These are phyloP conservation scores for Stephanocyclus meneghinianus DNA, from an alignment of 352 stramenopile genomes.

Conservation along the genomic window DNA sequence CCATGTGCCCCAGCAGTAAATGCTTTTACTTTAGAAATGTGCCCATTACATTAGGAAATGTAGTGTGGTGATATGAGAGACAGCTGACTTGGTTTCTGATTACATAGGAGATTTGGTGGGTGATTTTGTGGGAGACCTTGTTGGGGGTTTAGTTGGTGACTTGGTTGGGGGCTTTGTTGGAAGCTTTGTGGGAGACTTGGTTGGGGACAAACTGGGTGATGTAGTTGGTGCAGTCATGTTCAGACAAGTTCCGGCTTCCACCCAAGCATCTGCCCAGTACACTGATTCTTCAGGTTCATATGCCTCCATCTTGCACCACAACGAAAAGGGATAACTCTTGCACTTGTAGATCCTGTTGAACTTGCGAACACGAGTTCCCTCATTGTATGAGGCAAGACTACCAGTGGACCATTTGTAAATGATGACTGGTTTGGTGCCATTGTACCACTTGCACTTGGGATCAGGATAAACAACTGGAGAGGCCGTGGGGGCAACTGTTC, in stretches of 20 bases:
- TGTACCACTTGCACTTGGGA: not conserved
- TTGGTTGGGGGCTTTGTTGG: not conserved
- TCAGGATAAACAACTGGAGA: not conserved
- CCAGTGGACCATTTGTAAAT: not conserved
- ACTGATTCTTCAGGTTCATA: not conserved
- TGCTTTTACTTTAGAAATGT: too few relatives aligned
- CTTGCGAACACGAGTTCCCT: not conserved
- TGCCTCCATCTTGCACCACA: not conserved
- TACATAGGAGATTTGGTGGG: too few relatives aligned
- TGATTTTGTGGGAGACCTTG: too few relatives aligned
- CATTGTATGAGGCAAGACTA: not conserved
- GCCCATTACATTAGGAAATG: too few relatives aligned
- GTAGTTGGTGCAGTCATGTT: not conserved
- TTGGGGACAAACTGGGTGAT: too few relatives aligned
- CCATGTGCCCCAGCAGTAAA: too few relatives aligned
- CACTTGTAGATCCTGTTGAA: not conserved
- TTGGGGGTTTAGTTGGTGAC: too few relatives aligned
- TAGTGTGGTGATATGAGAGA: too few relatives aligned
- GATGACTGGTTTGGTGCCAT: not conserved
- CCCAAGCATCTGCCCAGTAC: slow-evolving; percentile 6
- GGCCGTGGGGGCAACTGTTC: not conserved
- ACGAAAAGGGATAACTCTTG: not conserved
- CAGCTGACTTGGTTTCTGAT: too few relatives aligned
- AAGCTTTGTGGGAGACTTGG: not conserved
- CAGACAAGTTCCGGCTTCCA: not conserved